These are phyloP conservation scores for Haplosporangium gracile DNA, from an alignment of 192 early-diverging fungal genomes.

Conservation along the genomic window DNA sequence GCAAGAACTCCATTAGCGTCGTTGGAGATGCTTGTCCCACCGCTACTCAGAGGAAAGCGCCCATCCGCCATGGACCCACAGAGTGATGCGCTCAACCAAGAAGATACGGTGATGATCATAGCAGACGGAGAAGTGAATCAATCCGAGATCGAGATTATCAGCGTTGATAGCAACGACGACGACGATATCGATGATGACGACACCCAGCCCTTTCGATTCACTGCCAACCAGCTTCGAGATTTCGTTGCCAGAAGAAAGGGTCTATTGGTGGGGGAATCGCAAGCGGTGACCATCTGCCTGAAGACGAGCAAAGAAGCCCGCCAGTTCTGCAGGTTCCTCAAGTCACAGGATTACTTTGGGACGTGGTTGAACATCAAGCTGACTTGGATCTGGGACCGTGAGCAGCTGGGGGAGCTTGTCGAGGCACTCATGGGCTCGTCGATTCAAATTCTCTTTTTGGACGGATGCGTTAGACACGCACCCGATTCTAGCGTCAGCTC, in stretches of 20 bases:
- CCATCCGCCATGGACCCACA: background rate
- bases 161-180: background rate
- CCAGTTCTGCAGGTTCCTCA: constrained; percentile 6
- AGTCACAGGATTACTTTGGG: background rate
- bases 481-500: background rate
- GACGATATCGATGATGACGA: background rate
- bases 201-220: background rate
- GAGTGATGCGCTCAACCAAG: background rate
- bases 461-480: background rate
- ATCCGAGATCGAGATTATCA: background rate
- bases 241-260: background rate
- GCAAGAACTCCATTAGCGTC: background rate
- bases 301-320: background rate
- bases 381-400: background rate
- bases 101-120: background rate
- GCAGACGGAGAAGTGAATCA: background rate
- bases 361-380: background rate
- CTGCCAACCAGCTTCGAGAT: background rate
- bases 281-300: background rate
- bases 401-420: constrained; percentile 4
- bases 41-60: background rate
- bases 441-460: background rate
- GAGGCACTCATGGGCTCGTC: background rate
- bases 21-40: background rate
- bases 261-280: background rate